Percentiles rank a stretch among this genome's conserved stretches.
Evolutionary conservation across 345 rosid species (phyloP).

Genomic region (Moricandia moricandioides): DNA sequence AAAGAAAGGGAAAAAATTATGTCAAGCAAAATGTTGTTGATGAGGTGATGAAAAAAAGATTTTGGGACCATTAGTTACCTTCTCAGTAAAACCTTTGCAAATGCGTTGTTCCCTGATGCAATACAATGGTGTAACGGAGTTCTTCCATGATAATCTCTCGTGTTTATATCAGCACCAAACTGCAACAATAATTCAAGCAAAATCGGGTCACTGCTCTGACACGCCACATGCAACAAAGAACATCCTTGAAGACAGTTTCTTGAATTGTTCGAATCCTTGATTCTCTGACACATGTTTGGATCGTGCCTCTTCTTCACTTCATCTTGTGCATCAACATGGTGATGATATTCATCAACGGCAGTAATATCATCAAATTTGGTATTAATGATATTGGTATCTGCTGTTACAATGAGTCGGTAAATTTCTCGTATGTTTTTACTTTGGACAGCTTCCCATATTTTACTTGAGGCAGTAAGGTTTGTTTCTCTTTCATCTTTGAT

Average conservation of each 20-base stretch:
- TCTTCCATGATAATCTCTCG: slow-evolving; percentile 69
- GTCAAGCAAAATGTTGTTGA: background rate
- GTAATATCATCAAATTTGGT: slow-evolving; percentile 55
- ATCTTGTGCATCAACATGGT: slow-evolving; percentile 32
- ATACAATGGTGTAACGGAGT: slow-evolving; percentile 85
- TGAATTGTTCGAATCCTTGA: slow-evolving; percentile 52
- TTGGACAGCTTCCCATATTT: slow-evolving; percentile 78
- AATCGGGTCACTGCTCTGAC: slow-evolving; percentile 52
- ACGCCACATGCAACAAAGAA: slow-evolving; percentile 78
- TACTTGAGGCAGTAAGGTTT: slow-evolving; percentile 29
- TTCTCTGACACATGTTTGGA: slow-evolving; percentile 61
- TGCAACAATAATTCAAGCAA: slow-evolving; percentile 79
- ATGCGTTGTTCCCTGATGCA: slow-evolving; percentile 49
- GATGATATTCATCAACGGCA: slow-evolving; percentile 41
- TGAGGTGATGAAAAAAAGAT: background rate
- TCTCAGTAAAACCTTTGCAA: slow-evolving; percentile 73
- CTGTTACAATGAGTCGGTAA: slow-evolving; percentile 58
- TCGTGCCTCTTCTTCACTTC: slow-evolving; percentile 39
- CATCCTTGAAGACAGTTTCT: slow-evolving; percentile 76
- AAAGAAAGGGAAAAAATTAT: background rate
- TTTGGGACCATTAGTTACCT: slow-evolving; percentile 43
- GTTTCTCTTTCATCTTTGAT: slow-evolving; percentile 39
- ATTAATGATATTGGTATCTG: slow-evolving; percentile 48
- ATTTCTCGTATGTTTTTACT: slow-evolving; percentile 57
- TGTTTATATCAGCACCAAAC: slow-evolving; percentile 69